Evolutionary conservation across 2,329 filamentous ascomycete species (phyloP).

Genomic region (Monilinia vaccinii-corymbosi): DNA sequence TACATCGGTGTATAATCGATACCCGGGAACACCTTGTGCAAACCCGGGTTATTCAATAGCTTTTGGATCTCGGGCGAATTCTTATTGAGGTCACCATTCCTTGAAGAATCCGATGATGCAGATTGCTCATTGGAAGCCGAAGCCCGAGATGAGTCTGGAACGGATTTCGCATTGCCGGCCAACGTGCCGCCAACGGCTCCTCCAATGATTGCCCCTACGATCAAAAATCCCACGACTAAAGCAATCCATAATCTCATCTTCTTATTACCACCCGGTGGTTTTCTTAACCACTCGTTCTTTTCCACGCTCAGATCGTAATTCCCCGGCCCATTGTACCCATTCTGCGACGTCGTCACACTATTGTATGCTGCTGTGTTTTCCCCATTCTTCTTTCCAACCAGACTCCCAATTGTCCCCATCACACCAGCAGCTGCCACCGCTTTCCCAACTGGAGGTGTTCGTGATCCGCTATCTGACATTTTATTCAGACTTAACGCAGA

Average conservation of each 20-base stretch:
- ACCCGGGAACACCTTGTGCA: constrained; percentile 91
- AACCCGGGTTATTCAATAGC: constrained; percentile 67
- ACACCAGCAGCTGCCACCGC: constrained; percentile 35
- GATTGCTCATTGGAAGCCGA: constrained; percentile 31
- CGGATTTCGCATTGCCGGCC: not conserved
- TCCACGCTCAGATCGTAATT: constrained; percentile 34
- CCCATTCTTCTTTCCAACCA: constrained; percentile 23
- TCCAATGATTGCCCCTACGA: constrained; percentile 63
- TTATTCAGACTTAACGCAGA: constrained; percentile 36
- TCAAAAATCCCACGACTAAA: constrained; percentile 50
- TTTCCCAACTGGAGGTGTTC: constrained; percentile 25
- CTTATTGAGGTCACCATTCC: constrained; percentile 63
- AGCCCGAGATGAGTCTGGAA: constrained; percentile 22
- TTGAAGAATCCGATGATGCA: constrained; percentile 48
- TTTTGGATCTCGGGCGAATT: constrained; percentile 72
- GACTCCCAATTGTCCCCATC: constrained; percentile 23
- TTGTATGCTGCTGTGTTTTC: constrained; percentile 25
- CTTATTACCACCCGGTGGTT: constrained; percentile 54
- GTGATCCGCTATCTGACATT: constrained; percentile 17
- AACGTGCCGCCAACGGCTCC: constrained; percentile 57
- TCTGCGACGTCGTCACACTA: constrained; percentile 16
- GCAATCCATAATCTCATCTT: constrained; percentile 62
- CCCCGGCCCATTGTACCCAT: constrained; percentile 14
- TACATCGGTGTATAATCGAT: constrained; percentile 94
- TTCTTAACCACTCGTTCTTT: constrained; percentile 56